Conservation (phyloP, 2,329 filamentous ascomycete species). For the Falciphora oryzae region DNA sequence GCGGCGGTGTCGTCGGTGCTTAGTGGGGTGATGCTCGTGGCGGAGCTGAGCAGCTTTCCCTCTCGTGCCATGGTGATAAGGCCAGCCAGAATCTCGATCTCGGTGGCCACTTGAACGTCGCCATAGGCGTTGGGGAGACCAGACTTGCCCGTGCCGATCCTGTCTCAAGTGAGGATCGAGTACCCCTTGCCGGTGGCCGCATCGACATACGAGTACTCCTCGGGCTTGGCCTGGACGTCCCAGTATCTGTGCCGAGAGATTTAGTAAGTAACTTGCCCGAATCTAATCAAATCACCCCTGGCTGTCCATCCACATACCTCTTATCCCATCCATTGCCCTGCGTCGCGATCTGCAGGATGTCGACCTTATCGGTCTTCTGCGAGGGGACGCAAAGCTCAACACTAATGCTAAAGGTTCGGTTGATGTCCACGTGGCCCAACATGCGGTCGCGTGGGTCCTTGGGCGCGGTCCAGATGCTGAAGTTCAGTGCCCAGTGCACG, state of each 20-base stretch:
- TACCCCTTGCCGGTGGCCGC: constrained; percentile 29
- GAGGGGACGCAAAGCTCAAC: constrained; percentile 17
- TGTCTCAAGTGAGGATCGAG: constrained; percentile 34
- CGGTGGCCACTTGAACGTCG: constrained; percentile 30
- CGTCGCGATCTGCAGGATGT: constrained; percentile 32
- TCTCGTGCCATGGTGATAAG: constrained; percentile 30
- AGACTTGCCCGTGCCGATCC: constrained; percentile 29
- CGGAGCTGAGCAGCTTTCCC: constrained; percentile 24
- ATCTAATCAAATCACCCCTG: too few relatives aligned
- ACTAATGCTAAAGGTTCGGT: too few relatives aligned
- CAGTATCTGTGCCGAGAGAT: too few relatives aligned
- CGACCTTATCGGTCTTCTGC: too few relatives aligned
- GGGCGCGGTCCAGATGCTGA: constrained; percentile 14
- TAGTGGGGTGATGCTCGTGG: too few relatives aligned
- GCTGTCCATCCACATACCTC: too few relatives aligned
- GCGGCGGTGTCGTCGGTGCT: constrained; percentile 13
- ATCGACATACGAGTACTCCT: constrained; percentile 31
- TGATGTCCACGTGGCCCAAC: constrained; percentile 15
- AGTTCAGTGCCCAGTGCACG: constrained; percentile 10
- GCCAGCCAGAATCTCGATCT: constrained; percentile 31
- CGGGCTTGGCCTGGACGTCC: constrained; percentile 24
- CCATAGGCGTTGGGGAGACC: constrained; percentile 31
- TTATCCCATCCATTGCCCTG: constrained; percentile 21
- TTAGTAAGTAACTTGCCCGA: too few relatives aligned
- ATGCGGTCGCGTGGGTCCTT: constrained; percentile 13